Evolutionary conservation across 768 basidiomycete species (phyloP), one percentile per base, ranked within the genome.

Genomic region (Aureoboletus auriporus): DNA sequence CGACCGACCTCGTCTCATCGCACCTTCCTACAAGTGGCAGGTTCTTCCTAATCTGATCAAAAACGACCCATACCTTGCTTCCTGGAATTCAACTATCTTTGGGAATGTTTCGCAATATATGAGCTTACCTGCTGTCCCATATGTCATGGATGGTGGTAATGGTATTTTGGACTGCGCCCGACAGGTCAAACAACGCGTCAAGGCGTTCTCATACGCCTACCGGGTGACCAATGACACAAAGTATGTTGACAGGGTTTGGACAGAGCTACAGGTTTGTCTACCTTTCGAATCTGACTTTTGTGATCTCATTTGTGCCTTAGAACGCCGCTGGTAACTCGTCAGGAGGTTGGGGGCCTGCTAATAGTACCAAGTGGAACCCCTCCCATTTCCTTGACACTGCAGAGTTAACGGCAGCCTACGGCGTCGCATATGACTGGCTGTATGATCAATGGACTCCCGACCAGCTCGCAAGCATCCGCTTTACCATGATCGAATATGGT

Each of bases 361-460:
- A 71, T 44, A 72, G 72, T 47, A 76, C 80, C 47, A 81, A 73
- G 60, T 99, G 95, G 96, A 96, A 98, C 70, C 75, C 83, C 6
- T 53, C 40, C 1, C 96, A 99, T 69, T 98, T 97, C 80, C 83
- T 98, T 39, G 95, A 95, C 65, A 72, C 80, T 16, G 94, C 85
- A n/a, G 95, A 97, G 67, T 76, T 96, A 55, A 83, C 83, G 14
- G 82, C 86, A 23, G 93, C 91, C 5, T 98, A 85, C 60, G 96
- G 78, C 28, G 87, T 93, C 53, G 95, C 86, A 2, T 99, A 98
- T 59, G 96, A 99, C 63, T 99, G 96, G 96, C 62, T 98, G 29
- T 86, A 96, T 66, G 86, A 93, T 46, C 72, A 77, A 45, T 95
- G 87, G 89, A 80, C 79, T 12, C 70, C 76, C 29, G 76, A 80